Evolutionary conservation across 768 basidiomycete species (phyloP).

Genomic region (Mycena chlorophos): DNA sequence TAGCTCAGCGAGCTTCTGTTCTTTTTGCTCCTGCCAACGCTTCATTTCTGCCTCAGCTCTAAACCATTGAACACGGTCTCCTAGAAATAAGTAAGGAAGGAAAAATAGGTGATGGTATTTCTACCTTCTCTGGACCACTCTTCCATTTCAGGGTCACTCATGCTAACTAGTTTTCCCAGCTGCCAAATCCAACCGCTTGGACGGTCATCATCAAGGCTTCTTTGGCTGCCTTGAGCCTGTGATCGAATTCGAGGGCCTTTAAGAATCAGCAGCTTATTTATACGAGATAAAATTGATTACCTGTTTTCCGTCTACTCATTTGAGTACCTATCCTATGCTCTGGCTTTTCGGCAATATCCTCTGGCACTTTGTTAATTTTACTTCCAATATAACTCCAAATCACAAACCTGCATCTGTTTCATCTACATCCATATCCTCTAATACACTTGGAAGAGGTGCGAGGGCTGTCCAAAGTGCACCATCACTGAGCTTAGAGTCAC

Average conservation of each 20-base stretch:
- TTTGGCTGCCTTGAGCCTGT: neutral
- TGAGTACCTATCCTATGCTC: neutral
- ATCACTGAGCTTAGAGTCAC: conserved; percentile 5
- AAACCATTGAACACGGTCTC: conserved; percentile 3
- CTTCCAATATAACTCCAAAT: neutral
- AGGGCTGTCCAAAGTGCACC: neutral
- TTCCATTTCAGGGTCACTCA: neutral
- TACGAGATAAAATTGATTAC: neutral
- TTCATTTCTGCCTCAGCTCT: conserved; percentile 1
- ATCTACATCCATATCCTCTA: neutral
- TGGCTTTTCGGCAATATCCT: neutral
- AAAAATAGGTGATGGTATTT: neutral
- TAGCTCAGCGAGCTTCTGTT: conserved; percentile 3
- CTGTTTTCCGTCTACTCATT: neutral
- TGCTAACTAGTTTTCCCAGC: neutral
- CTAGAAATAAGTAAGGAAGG: neutral
- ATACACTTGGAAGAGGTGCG: neutral
- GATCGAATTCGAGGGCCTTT: neutral
- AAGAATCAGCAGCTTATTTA: neutral
- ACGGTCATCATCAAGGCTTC: neutral
- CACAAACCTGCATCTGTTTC: neutral
- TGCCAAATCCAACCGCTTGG: neutral
- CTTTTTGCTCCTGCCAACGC: neutral
- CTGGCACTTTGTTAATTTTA: neutral
- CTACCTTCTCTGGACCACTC: neutral